Evolutionary conservation across 352 stramenopile species (phyloP), one percentile per base, ranked within the genome.

Genomic region (Thraustochytrium sp.): DNA sequence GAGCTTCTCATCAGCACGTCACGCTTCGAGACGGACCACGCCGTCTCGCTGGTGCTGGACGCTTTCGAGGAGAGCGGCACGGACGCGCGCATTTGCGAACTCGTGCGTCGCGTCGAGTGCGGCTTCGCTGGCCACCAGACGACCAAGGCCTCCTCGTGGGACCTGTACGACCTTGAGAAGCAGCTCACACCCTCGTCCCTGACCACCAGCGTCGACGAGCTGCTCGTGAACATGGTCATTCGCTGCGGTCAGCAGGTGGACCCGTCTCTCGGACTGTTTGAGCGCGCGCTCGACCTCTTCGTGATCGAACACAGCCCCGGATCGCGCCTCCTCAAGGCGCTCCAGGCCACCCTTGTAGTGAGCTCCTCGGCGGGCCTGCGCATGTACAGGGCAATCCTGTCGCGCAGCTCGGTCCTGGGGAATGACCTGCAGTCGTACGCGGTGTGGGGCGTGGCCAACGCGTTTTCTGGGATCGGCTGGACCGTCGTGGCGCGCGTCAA

Each of bases 201-300:
- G 9, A 26, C 16, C 5, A 3, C 42, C 8, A 55, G 21, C 34
- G 40, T 80, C 21, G 68, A 80, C 68, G 13, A 37, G 18, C 23
- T 80, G 9, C 68, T 80, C 29, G 68, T 80, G n/a, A 13, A 80
- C 18, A 61, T 80, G 31, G 68, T 80, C 8, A 80, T 80, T 21
- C 42, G 26, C 29, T 80, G 68, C 38, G 68, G 68, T 18, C 31
- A 53, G 23, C 34, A 80, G 51, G 53, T 64, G 9, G 68, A 80
- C 34, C 68, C 68, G 18, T 80, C 68, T 9, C 13, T 80, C 16
- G 44, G 38, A 2, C 34, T 80, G 26, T 64, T 80, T 46, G 68
- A 80, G 34, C 42, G 53, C 18, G 68, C 68, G 18, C 29, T 80
- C 34, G 53, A 61, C 23, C 46, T 80, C 11, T 26, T 80, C 16